Evolutionary conservation across 208 protist species (phyloP).

Genomic region (Naegleria gruberi): DNA sequence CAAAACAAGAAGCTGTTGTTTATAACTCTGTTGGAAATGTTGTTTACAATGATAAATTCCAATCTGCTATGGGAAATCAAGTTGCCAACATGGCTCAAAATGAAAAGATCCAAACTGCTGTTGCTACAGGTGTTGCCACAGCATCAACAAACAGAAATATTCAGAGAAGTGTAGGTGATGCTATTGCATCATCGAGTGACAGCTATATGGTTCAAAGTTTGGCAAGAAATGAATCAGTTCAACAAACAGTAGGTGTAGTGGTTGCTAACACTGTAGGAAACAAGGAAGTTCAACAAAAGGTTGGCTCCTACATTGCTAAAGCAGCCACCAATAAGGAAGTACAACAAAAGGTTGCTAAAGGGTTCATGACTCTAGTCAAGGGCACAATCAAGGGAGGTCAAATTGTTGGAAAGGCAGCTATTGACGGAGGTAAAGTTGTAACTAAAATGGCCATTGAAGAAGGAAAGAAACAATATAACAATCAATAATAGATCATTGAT

Average conservation of each 20-base stretch:
- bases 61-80: background rate
- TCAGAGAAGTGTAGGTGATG: background rate
- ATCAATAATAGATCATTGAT: background rate
- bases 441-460: background rate
- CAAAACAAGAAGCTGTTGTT: background rate
- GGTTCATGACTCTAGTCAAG: background rate
- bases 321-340: constrained; percentile 2
- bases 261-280: background rate
- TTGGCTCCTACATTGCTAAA: background rate
- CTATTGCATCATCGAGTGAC: background rate
- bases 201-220: background rate
- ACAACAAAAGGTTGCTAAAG: background rate
- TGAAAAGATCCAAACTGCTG: background rate
- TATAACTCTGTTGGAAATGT: background rate
- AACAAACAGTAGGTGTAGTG: background rate
- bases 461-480: background rate
- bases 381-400: background rate
- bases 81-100: background rate
- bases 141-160: background rate
- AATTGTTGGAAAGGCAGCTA: background rate
- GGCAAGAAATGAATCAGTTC: constrained; percentile 6
- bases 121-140: background rate
- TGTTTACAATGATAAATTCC: constrained; percentile 12
- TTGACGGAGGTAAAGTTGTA: background rate
- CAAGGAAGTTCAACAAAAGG: constrained; percentile 15